Evolutionary conservation across 345 rosid species (phyloP).

Genomic region (Hibiscus syriacus): DNA sequence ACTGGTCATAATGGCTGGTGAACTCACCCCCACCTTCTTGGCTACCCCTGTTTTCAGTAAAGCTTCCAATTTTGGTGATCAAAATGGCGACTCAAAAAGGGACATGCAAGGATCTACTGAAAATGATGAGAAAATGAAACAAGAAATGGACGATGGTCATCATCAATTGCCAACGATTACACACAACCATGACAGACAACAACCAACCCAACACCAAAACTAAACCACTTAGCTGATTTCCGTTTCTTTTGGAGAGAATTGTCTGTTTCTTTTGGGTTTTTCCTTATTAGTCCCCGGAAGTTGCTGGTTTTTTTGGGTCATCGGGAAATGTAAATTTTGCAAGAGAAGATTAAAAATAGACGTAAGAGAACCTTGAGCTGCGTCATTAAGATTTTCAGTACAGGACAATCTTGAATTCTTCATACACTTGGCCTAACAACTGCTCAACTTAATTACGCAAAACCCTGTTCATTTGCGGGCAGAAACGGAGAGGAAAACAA

Average conservation of each 20-base stretch:
- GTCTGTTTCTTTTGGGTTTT: constrained; percentile 6
- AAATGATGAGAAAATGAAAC: constrained; percentile 31
- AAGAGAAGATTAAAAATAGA: constrained; percentile 20
- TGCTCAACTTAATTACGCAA: no score
- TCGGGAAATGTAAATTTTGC: constrained; percentile 36
- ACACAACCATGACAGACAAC: constrained; percentile 13
- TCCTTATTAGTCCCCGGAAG: background rate
- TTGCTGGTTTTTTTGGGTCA: background rate
- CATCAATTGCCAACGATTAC: background rate
- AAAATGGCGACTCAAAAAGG: no score
- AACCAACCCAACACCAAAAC: constrained; percentile 20
- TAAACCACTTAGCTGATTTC: constrained; percentile 13
- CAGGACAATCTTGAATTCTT: no score
- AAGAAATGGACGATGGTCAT: constrained; percentile 7
- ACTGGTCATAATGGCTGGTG: constrained; percentile 67
- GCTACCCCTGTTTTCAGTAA: constrained; percentile 51
- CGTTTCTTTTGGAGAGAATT: background rate
- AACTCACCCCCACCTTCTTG: constrained; percentile 49
- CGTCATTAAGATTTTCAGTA: no score
- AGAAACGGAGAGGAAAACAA: no score
- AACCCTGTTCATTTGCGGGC: no score
- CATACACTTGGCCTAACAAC: background rate
- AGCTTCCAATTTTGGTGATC: constrained; percentile 27
- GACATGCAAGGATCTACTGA: constrained; percentile 17
- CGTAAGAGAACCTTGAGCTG: background rate